Percentiles rank a stretch among this genome's conserved stretches.
Evolutionary conservation across 169 alveolate species (phyloP).

Genomic region (Babesia bigemina): DNA sequence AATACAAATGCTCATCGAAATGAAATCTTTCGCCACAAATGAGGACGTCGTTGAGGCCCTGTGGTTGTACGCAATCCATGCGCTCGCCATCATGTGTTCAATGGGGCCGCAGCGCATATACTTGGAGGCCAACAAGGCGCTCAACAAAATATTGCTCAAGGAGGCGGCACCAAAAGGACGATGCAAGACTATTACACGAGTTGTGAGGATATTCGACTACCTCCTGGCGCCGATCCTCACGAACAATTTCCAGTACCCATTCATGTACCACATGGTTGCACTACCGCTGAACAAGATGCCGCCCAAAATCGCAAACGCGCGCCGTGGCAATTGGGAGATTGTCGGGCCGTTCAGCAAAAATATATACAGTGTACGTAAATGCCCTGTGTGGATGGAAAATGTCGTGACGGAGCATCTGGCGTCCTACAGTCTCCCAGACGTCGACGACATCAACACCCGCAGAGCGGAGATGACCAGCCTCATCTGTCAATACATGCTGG

Average conservation of each 20-base stretch:
- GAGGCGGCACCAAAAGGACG: slow-evolving; percentile 36
- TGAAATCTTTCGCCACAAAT: slow-evolving; percentile 30
- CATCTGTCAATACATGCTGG: slow-evolving; percentile 60
- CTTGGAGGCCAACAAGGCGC: slow-evolving; percentile 58
- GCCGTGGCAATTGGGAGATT: slow-evolving; percentile 7
- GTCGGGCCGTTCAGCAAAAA: slow-evolving; percentile 4
- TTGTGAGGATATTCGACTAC: slow-evolving; percentile 60
- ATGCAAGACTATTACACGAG: slow-evolving; percentile 38
- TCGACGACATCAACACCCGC: slow-evolving; percentile 53
- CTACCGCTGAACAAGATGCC: slow-evolving; percentile 14
- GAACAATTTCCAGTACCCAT: slow-evolving; percentile 57
- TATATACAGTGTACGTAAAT: neutral
- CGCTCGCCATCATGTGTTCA: slow-evolving; percentile 51
- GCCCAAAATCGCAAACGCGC: neutral
- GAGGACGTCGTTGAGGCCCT: slow-evolving; percentile 14
- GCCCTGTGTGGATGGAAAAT: slow-evolving; percentile 46
- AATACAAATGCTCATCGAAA: slow-evolving; percentile 49
- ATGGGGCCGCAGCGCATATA: slow-evolving; percentile 57
- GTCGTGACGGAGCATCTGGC: slow-evolving; percentile 26
- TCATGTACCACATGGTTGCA: slow-evolving; percentile 11
- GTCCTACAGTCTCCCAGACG: slow-evolving; percentile 17
- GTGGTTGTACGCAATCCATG: slow-evolving; percentile 60
- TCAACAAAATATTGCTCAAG: slow-evolving; percentile 50
- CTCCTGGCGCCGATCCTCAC: slow-evolving; percentile 61
- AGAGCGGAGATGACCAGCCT: slow-evolving; percentile 61